phyloP scores from a whole-genome alignment of 139 green algal genomes.

The Diplosphaera chodatii region DNA sequence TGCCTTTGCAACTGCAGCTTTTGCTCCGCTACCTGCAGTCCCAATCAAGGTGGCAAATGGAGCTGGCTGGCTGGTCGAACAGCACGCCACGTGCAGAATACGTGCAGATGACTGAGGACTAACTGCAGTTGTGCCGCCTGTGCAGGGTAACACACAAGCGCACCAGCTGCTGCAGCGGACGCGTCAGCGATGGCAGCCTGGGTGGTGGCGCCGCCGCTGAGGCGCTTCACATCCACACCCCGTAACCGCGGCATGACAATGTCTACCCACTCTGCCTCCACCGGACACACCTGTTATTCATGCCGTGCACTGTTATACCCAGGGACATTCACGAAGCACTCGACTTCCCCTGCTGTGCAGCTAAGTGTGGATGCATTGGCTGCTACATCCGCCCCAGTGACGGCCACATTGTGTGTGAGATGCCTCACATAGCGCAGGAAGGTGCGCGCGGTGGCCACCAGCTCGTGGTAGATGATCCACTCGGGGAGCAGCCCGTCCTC shows the following conservation, averaged over 20 bases:
- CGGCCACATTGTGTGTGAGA: not conserved
- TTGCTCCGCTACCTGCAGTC: too few species aligned
- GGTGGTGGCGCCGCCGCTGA: constrained; percentile 45
- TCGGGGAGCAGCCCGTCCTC: constrained; percentile 85
- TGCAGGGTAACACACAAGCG: too few species aligned
- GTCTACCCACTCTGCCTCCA: constrained; percentile 63
- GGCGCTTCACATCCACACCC: constrained; percentile 60
- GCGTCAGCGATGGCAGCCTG: constrained; percentile 5
- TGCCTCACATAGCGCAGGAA: constrained; percentile 67
- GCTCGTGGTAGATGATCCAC: constrained; percentile 91
- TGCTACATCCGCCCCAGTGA: too few species aligned
- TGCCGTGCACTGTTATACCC: too few species aligned
- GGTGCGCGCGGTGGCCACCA: constrained; percentile 64
- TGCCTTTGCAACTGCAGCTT: constrained; percentile 3
- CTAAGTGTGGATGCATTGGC: too few species aligned
- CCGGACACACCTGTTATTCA: constrained; percentile 53
- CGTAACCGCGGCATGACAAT: constrained; percentile 59
- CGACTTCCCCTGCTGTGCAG: too few species aligned
- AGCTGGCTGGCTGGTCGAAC: too few species aligned
- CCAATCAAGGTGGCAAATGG: too few species aligned
- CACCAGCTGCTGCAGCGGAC: constrained; percentile 8
- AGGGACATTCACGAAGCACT: too few species aligned
- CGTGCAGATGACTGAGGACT: too few species aligned
- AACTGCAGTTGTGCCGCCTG: too few species aligned
- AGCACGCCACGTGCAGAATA: too few species aligned